Conservation (phyloP, 2,329 filamentous ascomycete species). For the Apiospora sp. region DNA sequence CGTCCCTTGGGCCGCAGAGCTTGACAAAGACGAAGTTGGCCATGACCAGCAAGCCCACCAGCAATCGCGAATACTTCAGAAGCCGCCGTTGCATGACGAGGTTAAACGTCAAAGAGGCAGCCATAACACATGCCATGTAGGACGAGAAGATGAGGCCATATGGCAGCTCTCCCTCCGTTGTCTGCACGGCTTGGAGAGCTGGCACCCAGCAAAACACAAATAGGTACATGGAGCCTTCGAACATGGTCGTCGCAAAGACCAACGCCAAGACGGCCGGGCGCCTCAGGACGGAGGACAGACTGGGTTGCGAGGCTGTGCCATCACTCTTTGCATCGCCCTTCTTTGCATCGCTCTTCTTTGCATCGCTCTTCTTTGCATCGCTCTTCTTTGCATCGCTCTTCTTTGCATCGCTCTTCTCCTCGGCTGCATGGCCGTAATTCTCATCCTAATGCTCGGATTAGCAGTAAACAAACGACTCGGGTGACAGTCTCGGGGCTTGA, state of each 20-base stretch:
- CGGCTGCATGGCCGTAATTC: slow-evolving; percentile 31
- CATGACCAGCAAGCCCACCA: slow-evolving; percentile 43
- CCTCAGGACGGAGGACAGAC: slow-evolving; percentile 38
- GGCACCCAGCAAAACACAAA: slow-evolving; percentile 71
- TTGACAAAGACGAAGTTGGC: slow-evolving; percentile 51
- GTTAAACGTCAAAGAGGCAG: slow-evolving; percentile 40
- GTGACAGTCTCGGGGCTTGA: slow-evolving; percentile 15
- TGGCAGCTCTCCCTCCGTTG: slow-evolving; percentile 39
- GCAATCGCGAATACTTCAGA: slow-evolving; percentile 46
- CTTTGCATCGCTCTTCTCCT: slow-evolving; percentile 16
- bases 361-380: no score
- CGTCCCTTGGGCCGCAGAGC: slow-evolving; percentile 47
- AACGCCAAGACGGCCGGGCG: slow-evolving; percentile 60
- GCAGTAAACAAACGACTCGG: neutral
- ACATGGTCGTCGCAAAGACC: slow-evolving; percentile 61
- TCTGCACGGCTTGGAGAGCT: slow-evolving; percentile 55
- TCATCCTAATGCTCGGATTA: slow-evolving; percentile 34
- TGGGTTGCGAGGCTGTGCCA: slow-evolving; percentile 22
- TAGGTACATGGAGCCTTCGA: slow-evolving; percentile 69
- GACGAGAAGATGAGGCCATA: slow-evolving; percentile 40
- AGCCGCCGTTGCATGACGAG: slow-evolving; percentile 42
- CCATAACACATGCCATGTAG: slow-evolving; percentile 42
- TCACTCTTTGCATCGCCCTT: neutral
- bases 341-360: slow-evolving; percentile 21
- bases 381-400: slow-evolving; percentile 15